Percentiles rank a stretch among this genome's conserved stretches.
Conservation (phyloP, 164 flowering plant genomes). For the Magnolia officinalis region DNA sequence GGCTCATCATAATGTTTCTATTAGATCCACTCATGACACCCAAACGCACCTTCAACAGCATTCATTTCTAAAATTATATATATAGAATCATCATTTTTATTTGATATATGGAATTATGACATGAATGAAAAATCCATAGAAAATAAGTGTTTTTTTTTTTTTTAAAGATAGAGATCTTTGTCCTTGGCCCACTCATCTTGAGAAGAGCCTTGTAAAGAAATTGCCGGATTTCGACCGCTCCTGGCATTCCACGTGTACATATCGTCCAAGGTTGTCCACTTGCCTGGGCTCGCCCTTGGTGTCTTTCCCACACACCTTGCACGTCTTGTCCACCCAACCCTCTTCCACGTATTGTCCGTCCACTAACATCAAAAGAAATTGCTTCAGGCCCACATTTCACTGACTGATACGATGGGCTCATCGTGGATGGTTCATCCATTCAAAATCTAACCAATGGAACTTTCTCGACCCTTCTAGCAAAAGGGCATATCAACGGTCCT, state of each 20-base stretch:
- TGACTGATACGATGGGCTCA: too few relatives aligned
- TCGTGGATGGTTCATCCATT: too few relatives aligned
- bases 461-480: too few relatives aligned
- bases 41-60: too few relatives aligned
- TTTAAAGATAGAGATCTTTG: too few relatives aligned
- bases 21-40: too few relatives aligned
- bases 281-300: constrained; percentile 58
- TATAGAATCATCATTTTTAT: background rate
- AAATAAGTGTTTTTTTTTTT: background rate
- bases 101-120: background rate
- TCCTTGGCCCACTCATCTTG: constrained; percentile 21
- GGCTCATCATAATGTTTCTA: too few relatives aligned
- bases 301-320: constrained; percentile 90
- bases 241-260: constrained; percentile 73
- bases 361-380: constrained; percentile 34
- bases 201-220: constrained; percentile 78
- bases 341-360: constrained; percentile 91
- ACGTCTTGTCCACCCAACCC: constrained; percentile 96
- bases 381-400: background rate
- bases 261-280: constrained; percentile 58
- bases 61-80: too few relatives aligned
- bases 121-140: background rate
- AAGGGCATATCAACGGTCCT: too few relatives aligned
- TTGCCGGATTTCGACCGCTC: constrained; percentile 68
- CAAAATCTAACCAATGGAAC: too few relatives aligned